Base-by-base conservation (phyloP, 2,329 filamentous ascomycete genomes). In the Exophiala alcalophila region DNA sequence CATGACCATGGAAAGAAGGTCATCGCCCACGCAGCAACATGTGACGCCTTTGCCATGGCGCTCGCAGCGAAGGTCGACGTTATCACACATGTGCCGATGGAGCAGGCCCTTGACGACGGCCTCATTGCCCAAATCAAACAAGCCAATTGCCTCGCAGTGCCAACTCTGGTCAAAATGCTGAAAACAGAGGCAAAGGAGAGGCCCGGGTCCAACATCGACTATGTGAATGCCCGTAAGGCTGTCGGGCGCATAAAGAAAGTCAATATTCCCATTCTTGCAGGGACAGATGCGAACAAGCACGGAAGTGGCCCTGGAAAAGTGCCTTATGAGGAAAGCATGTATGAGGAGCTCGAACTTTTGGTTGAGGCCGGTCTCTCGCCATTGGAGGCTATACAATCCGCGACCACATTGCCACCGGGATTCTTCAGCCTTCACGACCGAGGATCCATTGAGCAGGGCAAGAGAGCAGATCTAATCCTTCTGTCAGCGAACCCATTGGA, bases 311-410 rank as follows among this genome's bases (percentile, higher is more conserved):
- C 26, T 10, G 14, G 19, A 4, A n/a, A 11, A 4, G 18, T 29
- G 4, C 11, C 15, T 4, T 19, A 29, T 14, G 35, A 27, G 6
- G n/a, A 15, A 14, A 20, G 11, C 10, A 19, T 39, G 10, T 27
- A 39, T 30, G 18, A 16, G 7, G 35, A 39, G 10, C 11, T 39
- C 16, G 24, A 39, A 28, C 19, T 39, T 3, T 23, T 39, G 35
- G 35, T 39, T 3, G 15, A 39, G 5, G 16, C 25, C 5, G 35
- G 35, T 7, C 16, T 39, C 20, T 18, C 4, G 9, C 15, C 24
- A 9, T 5, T 23, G 18, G 35, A 39, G 12, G 35, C 35, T 6
- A 14, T 39, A 11, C 35, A 19, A n/a, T 25, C 26, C 6, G 26
- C 26, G 5, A 39, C 26, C 15, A 20, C 14, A 12, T 14, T 29